Percentiles rank a stretch among this genome's conserved stretches.
phyloP scores from a whole-genome alignment of 805 yeast species.

The Spathaspora arborariae region DNA sequence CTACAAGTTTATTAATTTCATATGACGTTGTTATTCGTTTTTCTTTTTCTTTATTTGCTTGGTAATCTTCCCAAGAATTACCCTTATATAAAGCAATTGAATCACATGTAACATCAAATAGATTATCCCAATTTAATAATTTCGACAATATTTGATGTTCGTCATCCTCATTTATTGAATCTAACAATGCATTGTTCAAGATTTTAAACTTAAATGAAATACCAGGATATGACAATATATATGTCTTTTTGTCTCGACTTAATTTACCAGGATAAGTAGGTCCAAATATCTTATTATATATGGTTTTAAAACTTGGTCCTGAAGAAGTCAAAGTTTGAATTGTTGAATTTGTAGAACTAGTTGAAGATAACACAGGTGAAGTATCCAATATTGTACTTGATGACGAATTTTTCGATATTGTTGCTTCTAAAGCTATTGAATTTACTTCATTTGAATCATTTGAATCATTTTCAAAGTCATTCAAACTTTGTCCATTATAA shows the following conservation, averaged over 20 bases:
- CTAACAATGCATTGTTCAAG: constrained; percentile 15
- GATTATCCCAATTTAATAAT: constrained; percentile 29
- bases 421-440: not conserved
- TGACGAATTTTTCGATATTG: constrained; percentile 11
- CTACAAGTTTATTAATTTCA: constrained; percentile 11
- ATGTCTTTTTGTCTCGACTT: constrained; percentile 21
- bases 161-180: constrained; percentile 10
- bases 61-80: constrained; percentile 28
- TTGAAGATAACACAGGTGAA: constrained; percentile 1
- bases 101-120: constrained; percentile 31
- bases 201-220: constrained; percentile 46
- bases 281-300: constrained; percentile 57
- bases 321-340: constrained; percentile 1
- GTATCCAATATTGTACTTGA: constrained; percentile 4
- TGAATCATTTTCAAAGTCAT: constrained; percentile 14
- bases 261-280: constrained; percentile 57
- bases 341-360: constrained; percentile 4
- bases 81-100: constrained; percentile 40
- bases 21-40: not conserved
- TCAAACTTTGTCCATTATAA: constrained; percentile 31
- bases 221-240: constrained; percentile 54
- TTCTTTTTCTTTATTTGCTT: not conserved
- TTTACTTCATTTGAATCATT: not conserved
- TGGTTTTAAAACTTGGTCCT: constrained; percentile 29
- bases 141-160: constrained; percentile 24